Base-by-base conservation (phyloP, 2,329 filamentous ascomycete genomes). In the Pseudodiploospora longispora region DNA sequence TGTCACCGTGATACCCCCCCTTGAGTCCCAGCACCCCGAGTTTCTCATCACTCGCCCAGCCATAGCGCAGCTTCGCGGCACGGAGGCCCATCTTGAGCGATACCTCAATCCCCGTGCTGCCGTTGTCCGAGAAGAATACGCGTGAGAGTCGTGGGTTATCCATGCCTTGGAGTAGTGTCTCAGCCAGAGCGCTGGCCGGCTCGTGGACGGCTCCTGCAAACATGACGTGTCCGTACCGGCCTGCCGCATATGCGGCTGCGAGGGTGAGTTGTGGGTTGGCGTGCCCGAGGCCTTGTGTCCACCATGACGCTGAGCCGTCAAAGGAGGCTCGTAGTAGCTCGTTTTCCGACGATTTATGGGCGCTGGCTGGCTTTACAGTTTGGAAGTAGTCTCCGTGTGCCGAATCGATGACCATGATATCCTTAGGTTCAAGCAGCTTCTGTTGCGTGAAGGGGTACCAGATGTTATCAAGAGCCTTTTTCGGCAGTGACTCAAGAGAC, bases 361-460 rank as follows among this genome's bases (percentile, higher is more conserved):
- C 2, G 3, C 5, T 37, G 2, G 40, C 12, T 2, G 50, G 41
- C 9, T 42, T 48, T 2, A 57, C 51, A 0, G 80, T 82, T 57
- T 91, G 83, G 60, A 93, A 94, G 57, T 80, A 81, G 56, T 91
- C 86, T 6, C 83, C 85, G 47, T 84, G 76, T 0, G 88, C 87
- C 0, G 87, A 91, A 59, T 94, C 87, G 44, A 94, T 89, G 0
- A 81, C 75, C 0, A 81, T 74, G 38, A 94, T 87, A 10, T 79
- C 78, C 2, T 78, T 64, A 5, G 77, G 62, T 0, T 70, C 67
- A 51, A 87, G 68, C 40, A 75, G 70, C 35, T 78, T 78, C 49
- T 94, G 87, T 54, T 94, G 87, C 0, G 87, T 90, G 55, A 94
- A 94, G 0, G 88, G 87, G 54, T 91, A 91, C 87, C 87, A 94